These are phyloP conservation scores for Diaporthe vaccinii DNA, from an alignment of 2,329 filamentous ascomycete species.

Conservation along the genomic window DNA sequence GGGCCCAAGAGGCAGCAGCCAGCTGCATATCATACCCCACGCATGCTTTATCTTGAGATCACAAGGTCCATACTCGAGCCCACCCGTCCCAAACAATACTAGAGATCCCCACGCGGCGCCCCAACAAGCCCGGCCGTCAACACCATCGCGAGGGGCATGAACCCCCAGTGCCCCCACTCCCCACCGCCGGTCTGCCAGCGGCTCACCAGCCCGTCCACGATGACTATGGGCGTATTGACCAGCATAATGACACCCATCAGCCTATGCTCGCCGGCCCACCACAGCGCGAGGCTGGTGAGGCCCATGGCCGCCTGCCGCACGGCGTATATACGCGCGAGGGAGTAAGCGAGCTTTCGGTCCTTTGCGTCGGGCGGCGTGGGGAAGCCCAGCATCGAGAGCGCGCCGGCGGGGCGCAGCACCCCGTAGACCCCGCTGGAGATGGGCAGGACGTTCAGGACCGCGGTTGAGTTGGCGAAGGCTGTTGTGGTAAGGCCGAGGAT, in stretches of 20 bases:
- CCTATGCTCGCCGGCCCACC: conserved; percentile 8
- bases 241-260: conserved; percentile 12
- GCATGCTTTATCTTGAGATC: too few relatives aligned
- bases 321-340: background rate
- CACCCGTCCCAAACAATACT: too few relatives aligned
- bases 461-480: conserved; percentile 7
- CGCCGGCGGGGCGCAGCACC: background rate
- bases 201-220: background rate
- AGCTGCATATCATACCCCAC: too few relatives aligned
- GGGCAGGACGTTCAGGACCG: conserved; percentile 8
- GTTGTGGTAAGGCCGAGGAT: background rate
- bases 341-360: background rate
- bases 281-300: background rate
- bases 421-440: background rate
- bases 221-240: background rate
- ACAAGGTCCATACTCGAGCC: too few relatives aligned
- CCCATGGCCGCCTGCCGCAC: conserved; percentile 4
- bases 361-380: background rate
- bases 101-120: too few relatives aligned
- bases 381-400: background rate
- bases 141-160: background rate
- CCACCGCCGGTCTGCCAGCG: conserved; percentile 1
- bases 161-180: conserved; percentile 16
- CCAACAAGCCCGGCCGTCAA: background rate
- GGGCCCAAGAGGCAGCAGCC: too few relatives aligned